phyloP scores from a whole-genome alignment of 2,329 filamentous ascomycete species.

The Fusarium odoratissimum region DNA sequence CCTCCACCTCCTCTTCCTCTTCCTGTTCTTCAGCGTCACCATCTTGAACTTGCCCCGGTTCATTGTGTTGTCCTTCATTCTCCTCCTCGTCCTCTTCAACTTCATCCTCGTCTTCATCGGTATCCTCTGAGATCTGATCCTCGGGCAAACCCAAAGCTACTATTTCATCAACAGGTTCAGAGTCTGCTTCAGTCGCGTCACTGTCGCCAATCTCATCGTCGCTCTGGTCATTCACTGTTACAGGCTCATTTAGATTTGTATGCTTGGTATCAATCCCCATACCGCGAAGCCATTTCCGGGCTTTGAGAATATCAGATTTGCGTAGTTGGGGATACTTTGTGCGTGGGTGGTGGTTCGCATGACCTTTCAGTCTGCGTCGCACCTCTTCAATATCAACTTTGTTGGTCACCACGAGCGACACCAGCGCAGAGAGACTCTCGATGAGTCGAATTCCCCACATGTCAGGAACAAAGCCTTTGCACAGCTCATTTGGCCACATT shows the following conservation, averaged over 20 bases:
- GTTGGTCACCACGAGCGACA: not conserved
- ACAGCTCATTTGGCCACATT: not conserved
- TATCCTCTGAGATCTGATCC: not conserved
- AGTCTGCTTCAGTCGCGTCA: not conserved
- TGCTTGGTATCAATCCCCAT: conserved; percentile 1
- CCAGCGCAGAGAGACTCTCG: not conserved
- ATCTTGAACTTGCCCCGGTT: not conserved
- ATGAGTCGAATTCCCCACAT: not conserved
- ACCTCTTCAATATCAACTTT: not conserved
- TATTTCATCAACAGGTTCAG: conserved; percentile 1
- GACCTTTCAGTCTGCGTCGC: not conserved
- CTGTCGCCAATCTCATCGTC: not conserved
- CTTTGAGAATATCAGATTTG: not conserved
- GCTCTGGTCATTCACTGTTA: not conserved
- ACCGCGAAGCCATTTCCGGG: not conserved
- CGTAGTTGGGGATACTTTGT: not conserved
- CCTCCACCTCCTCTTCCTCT: not conserved
- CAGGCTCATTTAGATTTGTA: not conserved
- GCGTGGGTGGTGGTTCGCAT: not conserved
- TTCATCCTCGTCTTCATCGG: not conserved
- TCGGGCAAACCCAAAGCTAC: not conserved
- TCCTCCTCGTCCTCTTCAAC: not conserved
- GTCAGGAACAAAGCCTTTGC: not conserved
- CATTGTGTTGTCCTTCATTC: not conserved
- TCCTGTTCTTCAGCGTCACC: not conserved